Percentiles rank a stretch among this genome's conserved stretches.
These are phyloP conservation scores for Jamesozyma rosinii DNA, from an alignment of 805 yeast species.

Conservation along the genomic window DNA sequence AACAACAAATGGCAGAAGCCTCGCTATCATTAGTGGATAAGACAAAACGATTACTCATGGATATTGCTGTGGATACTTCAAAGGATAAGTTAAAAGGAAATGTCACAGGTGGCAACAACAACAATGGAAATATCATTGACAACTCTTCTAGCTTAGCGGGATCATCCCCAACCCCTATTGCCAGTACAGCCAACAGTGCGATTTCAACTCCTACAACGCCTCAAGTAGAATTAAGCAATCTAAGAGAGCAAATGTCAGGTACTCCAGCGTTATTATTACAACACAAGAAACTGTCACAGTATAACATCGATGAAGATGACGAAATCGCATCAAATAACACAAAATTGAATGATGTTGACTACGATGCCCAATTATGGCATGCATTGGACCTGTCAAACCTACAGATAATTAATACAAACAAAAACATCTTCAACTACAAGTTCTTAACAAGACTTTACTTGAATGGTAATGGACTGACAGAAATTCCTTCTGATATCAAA, in stretches of 20 bases:
- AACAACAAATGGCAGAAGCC: slow-evolving; percentile 21
- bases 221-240: slow-evolving; percentile 21
- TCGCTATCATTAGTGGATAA: slow-evolving; percentile 28
- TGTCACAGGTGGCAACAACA: not conserved
- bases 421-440: slow-evolving; percentile 66
- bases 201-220: slow-evolving; percentile 30
- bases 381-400: slow-evolving; percentile 89
- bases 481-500: slow-evolving; percentile 59
- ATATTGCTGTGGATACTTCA: slow-evolving; percentile 19
- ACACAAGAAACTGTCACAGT: slow-evolving; percentile 35
- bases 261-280: slow-evolving; percentile 29
- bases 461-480: slow-evolving; percentile 70
- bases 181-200: slow-evolving; percentile 18
- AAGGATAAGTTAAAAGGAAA: slow-evolving; percentile 5
- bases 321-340: slow-evolving; percentile 31
- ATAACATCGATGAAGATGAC: slow-evolving; percentile 44
- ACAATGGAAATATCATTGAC: not conserved
- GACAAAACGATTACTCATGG: slow-evolving; percentile 27
- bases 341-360: slow-evolving; percentile 14
- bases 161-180: slow-evolving; percentile 12
- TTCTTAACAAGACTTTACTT: slow-evolving; percentile 81
- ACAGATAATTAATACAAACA: slow-evolving; percentile 60
- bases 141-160: slow-evolving; percentile 6
- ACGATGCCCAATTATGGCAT: slow-evolving; percentile 82
- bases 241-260: slow-evolving; percentile 16